These are phyloP conservation scores for Pseudogymnoascus sp. DNA, from an alignment of 2,329 filamentous ascomycete genomes.

Conservation along the genomic window DNA sequence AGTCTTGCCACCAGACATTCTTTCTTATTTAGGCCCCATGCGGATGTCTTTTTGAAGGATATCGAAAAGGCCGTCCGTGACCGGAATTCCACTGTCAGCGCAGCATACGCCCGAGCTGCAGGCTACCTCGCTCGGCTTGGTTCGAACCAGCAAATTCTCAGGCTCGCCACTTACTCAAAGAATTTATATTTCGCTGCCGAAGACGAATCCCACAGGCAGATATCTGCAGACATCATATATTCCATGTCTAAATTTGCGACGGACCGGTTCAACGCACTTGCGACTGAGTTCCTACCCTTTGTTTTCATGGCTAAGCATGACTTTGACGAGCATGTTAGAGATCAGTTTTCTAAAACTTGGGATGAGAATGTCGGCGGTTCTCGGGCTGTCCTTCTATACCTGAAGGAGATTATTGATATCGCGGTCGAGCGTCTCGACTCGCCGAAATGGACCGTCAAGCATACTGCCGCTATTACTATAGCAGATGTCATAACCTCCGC, in stretches of 20 bases:
- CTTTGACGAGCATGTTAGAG: constrained; percentile 66
- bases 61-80: constrained; percentile 79
- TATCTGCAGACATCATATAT: constrained; percentile 74
- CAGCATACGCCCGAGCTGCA: constrained; percentile 76
- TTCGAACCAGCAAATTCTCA: constrained; percentile 39
- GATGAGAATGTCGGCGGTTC: constrained; percentile 80
- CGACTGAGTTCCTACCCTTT: constrained; percentile 71
- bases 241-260: constrained; percentile 79
- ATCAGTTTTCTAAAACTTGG: constrained; percentile 82
- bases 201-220: constrained; percentile 64
- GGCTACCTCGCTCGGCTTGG: constrained; percentile 70
- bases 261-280: constrained; percentile 75
- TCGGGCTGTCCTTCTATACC: constrained; percentile 73
- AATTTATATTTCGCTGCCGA: constrained; percentile 75
- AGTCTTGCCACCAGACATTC: constrained; percentile 76
- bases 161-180: constrained; percentile 47
- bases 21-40: constrained; percentile 65
- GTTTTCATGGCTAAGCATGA: constrained; percentile 85
- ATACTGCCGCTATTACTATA: constrained; percentile 74
- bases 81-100: constrained; percentile 86
- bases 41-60: constrained; percentile 66
- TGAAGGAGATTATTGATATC: constrained; percentile 70
- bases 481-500: constrained; percentile 65
- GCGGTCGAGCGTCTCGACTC: constrained; percentile 63
- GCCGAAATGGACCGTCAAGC: constrained; percentile 82